Percentiles rank a stretch among this genome's conserved stretches.
Conservation (phyloP, 1,284 basidiomycete species). For the Trichosporon asahii region DNA sequence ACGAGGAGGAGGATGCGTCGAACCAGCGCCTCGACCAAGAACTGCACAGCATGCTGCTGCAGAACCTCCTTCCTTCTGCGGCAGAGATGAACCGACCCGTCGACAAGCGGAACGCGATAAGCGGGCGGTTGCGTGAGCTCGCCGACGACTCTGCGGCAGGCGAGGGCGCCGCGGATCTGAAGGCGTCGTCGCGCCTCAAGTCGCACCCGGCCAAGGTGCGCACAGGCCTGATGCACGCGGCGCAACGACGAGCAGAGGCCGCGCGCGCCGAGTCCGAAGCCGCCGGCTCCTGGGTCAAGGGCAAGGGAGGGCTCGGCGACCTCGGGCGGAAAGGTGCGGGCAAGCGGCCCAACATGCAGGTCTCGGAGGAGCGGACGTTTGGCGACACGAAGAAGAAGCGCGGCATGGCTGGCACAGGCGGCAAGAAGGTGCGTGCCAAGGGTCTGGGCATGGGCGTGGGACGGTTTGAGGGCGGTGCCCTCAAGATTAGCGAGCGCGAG, state of each 20-base stretch:
- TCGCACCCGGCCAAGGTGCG: constrained; percentile 45
- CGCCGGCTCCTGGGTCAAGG: constrained; percentile 44
- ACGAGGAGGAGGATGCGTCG: constrained; percentile 34
- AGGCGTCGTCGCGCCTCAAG: constrained; percentile 22
- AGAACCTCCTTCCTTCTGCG: constrained; percentile 40
- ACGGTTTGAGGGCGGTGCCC: constrained; percentile 44
- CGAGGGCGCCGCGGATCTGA: constrained; percentile 32
- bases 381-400: constrained; percentile 43
- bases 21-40: constrained; percentile 50
- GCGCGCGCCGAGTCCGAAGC: constrained; percentile 37
- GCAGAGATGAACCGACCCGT: constrained; percentile 37
- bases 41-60: constrained; percentile 51
- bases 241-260: constrained; percentile 32
- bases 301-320: constrained; percentile 43
- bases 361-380: constrained; percentile 29
- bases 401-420: constrained; percentile 37
- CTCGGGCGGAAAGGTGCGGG: constrained; percentile 28
- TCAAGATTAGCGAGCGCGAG: constrained; percentile 45
- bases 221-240: constrained; percentile 42
- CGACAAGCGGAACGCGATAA: constrained; percentile 48
- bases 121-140: constrained; percentile 46
- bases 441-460: constrained; percentile 52
- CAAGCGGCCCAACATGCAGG: constrained; percentile 16
- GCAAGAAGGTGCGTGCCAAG: constrained; percentile 38
- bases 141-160: constrained; percentile 42